These are phyloP conservation scores for Intubia oerlemansii DNA, from an alignment of 2,329 filamentous ascomycete genomes.

Conservation along the genomic window DNA sequence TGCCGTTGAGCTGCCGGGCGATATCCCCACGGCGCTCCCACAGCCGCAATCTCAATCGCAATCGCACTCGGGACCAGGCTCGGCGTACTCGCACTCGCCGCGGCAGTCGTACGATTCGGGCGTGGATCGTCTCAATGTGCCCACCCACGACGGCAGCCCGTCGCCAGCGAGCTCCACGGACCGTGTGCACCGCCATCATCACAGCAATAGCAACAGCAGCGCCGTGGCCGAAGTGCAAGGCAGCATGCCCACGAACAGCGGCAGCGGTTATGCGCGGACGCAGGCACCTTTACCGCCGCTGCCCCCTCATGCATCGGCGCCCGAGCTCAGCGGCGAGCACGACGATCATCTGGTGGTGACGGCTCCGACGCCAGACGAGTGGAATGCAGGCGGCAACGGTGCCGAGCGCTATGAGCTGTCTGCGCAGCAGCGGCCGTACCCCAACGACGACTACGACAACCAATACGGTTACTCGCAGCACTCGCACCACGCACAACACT, in stretches of 20 bases:
- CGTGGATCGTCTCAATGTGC: constrained; percentile 23
- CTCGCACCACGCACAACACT: too few relatives aligned
- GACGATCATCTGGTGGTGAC: constrained; percentile 32
- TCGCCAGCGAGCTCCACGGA: constrained; percentile 32
- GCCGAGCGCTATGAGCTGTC: constrained; percentile 5
- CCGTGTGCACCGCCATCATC: constrained; percentile 12
- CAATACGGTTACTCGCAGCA: too few relatives aligned
- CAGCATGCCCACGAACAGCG: constrained; percentile 13
- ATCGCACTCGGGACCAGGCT: too few relatives aligned
- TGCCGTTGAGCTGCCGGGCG: constrained; percentile 36
- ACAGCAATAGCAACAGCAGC: not conserved
- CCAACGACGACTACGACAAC: too few relatives aligned
- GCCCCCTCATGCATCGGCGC: constrained; percentile 1
- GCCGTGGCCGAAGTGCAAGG: constrained; percentile 9
- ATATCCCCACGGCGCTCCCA: too few relatives aligned
- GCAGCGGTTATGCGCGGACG: constrained; percentile 3
- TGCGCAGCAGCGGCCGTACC: constrained; percentile 15
- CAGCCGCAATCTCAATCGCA: too few relatives aligned
- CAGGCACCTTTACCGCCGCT: not conserved
- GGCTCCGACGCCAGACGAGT: constrained; percentile 37
- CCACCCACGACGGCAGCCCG: constrained; percentile 13
- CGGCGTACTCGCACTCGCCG: constrained; percentile 12
- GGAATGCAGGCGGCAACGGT: too few relatives aligned
- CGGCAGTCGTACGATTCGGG: constrained; percentile 37
- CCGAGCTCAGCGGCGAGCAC: constrained; percentile 16